A percentile compares a stretch with the other conserved stretches of the same genome.
Conservation (phyloP, 2,329 filamentous ascomycete genomes). For the Nemania sp. region DNA sequence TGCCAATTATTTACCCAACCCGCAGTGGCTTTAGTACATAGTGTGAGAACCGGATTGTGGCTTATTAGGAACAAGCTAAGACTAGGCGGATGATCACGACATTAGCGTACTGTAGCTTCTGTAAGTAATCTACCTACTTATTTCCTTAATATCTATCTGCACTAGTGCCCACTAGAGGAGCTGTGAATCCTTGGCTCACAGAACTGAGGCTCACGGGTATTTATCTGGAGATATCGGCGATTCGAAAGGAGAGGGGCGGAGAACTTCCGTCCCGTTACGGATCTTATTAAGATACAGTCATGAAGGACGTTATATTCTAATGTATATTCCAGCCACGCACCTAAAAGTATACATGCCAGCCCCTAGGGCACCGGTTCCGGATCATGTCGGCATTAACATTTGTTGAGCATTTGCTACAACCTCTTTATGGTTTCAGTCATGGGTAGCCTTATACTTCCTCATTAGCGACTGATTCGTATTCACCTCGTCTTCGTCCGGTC, state of each 20-base stretch:
- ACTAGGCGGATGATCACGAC: not conserved
- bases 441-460: constrained; percentile 62
- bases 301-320: constrained; percentile 20
- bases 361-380: constrained; percentile 11
- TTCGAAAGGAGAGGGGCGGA: not conserved
- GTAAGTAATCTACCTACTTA: not conserved
- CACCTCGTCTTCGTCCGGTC: constrained; percentile 61
- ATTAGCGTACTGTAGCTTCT: not conserved
- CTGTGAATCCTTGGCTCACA: not conserved
- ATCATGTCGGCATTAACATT: constrained; percentile 34
- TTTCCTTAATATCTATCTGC: not conserved
- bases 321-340: constrained; percentile 22
- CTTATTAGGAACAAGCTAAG: not conserved
- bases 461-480: constrained; percentile 72
- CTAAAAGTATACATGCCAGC: constrained; percentile 19
- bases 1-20: not conserved
- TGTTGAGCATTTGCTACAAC: constrained; percentile 13
- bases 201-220: not conserved
- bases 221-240: not conserved
- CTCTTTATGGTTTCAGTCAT: not conserved
- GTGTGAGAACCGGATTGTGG: not conserved
- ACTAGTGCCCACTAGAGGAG: not conserved
- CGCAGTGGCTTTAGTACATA: not conserved
- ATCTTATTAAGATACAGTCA: constrained; percentile 27
- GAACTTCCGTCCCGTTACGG: not conserved